Evolutionary conservation across 225 moss, liverwort and hornwort species (phyloP).

Genomic region (Takakia lepidozioides): DNA sequence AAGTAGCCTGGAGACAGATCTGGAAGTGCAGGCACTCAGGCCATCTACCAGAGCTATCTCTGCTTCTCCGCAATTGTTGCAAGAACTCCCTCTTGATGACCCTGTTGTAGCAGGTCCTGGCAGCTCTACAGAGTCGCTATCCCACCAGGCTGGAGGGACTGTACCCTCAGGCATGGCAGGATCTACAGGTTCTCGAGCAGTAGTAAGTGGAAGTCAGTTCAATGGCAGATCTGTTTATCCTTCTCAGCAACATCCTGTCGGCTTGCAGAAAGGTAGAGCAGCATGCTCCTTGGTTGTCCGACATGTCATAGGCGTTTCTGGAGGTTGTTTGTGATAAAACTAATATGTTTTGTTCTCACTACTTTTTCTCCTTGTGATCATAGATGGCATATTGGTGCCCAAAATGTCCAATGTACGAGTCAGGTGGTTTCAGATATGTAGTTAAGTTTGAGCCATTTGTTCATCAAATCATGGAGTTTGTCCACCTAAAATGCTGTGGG

Average conservation of each 20-base stretch:
- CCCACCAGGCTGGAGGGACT: conserved; percentile 30
- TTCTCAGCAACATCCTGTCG: conserved; percentile 67
- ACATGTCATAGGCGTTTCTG: too few relatives aligned
- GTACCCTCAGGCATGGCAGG: conserved; percentile 11
- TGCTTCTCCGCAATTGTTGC: conserved; percentile 15
- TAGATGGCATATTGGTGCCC: too few relatives aligned
- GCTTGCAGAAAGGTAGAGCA: conserved; percentile 65
- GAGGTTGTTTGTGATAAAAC: too few relatives aligned
- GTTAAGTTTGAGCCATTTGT: too few relatives aligned
- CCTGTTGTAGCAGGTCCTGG: conserved; percentile 21
- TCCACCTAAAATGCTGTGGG: too few relatives aligned
- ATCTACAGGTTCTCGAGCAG: conserved; percentile 18
- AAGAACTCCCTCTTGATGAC: conserved; percentile 28
- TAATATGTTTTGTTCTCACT: too few relatives aligned
- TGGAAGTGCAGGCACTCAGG: conserved; percentile 23
- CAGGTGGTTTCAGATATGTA: too few relatives aligned
- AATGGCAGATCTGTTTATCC: conserved; percentile 48
- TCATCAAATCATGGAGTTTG: too few relatives aligned
- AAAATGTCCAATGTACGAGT: too few relatives aligned
- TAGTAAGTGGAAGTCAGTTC: conserved; percentile 58
- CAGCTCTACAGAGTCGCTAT: conserved; percentile 18
- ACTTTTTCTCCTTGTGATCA: too few relatives aligned
- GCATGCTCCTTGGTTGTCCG: too few relatives aligned
- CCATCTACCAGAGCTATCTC: conserved; percentile 25
- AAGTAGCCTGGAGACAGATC: conserved; percentile 30